Conservation (phyloP, 2,329 filamentous ascomycete species). For the Phaeosphaeriaceae sp. region DNA sequence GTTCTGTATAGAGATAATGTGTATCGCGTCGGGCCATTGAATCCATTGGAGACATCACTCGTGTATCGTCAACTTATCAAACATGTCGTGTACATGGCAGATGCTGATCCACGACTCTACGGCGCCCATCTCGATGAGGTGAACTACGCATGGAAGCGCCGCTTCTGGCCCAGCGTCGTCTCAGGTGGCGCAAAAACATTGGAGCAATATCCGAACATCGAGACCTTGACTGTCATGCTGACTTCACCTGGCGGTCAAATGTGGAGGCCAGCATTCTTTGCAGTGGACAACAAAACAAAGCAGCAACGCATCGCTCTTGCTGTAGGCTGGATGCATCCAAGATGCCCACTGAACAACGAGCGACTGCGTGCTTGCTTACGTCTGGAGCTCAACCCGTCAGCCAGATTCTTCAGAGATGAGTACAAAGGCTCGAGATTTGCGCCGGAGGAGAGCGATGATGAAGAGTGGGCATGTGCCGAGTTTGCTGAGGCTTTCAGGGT, state of each 20-base stretch:
- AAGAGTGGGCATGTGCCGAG: constrained; percentile 36
- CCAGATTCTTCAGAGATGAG: constrained; percentile 16
- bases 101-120: constrained; percentile 31
- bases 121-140: constrained; percentile 30
- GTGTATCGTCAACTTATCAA: constrained; percentile 27
- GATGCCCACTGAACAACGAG: constrained; percentile 28
- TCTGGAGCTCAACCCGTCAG: constrained; percentile 30
- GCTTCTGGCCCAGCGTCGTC: constrained; percentile 39
- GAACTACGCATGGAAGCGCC: constrained; percentile 34
- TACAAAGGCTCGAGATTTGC: constrained; percentile 30
- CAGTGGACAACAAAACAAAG: constrained; percentile 29
- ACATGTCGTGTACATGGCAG: constrained; percentile 27
- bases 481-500: constrained; percentile 31
- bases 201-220: constrained; percentile 29
- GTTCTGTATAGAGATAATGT: constrained; percentile 58
- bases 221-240: constrained; percentile 32
- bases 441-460: constrained; percentile 22
- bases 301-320: constrained; percentile 35
- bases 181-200: constrained; percentile 22
- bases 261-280: constrained; percentile 37
- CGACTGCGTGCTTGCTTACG: constrained; percentile 30
- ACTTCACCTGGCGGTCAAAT: constrained; percentile 21
- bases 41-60: constrained; percentile 18
- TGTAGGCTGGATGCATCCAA: constrained; percentile 32
- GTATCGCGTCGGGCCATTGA: constrained; percentile 45